Conservation (phyloP, 2,329 filamentous ascomycete genomes). For the Trichoderma sp. region DNA sequence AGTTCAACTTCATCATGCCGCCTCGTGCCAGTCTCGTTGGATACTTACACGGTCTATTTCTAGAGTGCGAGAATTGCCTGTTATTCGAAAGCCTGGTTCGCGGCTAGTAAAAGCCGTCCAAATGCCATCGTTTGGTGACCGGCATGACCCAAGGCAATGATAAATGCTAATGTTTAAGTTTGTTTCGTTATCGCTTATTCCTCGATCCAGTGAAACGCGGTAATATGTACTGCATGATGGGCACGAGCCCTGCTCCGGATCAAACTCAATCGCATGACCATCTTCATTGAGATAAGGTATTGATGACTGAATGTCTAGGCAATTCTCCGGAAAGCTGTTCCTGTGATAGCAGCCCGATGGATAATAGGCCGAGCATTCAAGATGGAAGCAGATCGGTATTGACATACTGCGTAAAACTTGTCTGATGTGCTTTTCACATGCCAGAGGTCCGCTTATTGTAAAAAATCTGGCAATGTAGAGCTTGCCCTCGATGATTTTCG, state of each 20-base stretch:
- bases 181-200: neutral
- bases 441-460: neutral
- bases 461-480: neutral
- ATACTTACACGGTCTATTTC: neutral
- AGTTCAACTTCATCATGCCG: no score
- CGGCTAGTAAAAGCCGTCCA: neutral
- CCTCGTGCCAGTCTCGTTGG: neutral
- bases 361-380: neutral
- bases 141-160: slow-evolving; percentile 6
- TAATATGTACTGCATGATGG: neutral
- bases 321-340: neutral
- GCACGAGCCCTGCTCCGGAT: neutral
- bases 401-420: neutral
- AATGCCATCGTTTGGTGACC: neutral
- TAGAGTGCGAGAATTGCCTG: neutral
- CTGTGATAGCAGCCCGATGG: neutral
- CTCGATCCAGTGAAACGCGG: neutral
- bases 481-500: neutral
- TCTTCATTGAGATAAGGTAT: neutral
- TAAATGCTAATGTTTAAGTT: neutral
- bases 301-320: neutral
- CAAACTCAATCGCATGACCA: neutral
- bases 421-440: neutral
- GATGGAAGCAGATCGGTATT: neutral
- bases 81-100: no score